Evolutionary conservation across 495 filamentous ascomycete genomes (phyloP).

Genomic region (Aspergillus haitiensis): DNA sequence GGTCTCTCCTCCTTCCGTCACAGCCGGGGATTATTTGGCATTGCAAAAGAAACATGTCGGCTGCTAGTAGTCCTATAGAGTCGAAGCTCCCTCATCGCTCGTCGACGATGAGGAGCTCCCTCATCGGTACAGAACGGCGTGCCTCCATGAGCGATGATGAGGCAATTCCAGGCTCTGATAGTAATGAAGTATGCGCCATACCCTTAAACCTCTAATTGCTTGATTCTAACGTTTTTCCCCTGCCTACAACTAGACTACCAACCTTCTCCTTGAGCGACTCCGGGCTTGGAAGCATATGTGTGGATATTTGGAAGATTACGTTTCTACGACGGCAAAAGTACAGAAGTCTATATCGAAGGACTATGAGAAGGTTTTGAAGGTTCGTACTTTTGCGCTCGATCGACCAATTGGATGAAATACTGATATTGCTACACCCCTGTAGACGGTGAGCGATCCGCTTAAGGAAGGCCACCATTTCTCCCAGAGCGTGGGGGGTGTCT

Average conservation of each 20-base stretch:
- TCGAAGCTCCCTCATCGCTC: slow-evolving; percentile 57
- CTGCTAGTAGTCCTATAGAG: slow-evolving; percentile 38
- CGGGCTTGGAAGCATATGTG: slow-evolving; percentile 95
- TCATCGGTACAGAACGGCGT: slow-evolving; percentile 46
- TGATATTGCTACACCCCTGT: slow-evolving; percentile 5
- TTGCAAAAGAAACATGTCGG: slow-evolving; percentile 33
- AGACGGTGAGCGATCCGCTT: slow-evolving; percentile 84
- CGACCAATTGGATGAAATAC: background rate
- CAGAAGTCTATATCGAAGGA: slow-evolving; percentile 86
- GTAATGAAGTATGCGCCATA: slow-evolving; percentile 61
- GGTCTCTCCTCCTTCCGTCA: background rate
- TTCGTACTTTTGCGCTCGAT: slow-evolving; percentile 32
- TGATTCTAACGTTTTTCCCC: slow-evolving; percentile 2
- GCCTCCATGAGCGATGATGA: slow-evolving; percentile 55
- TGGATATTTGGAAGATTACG: slow-evolving; percentile 85
- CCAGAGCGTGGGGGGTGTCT: slow-evolving; percentile 77
- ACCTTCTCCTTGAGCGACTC: slow-evolving; percentile 78
- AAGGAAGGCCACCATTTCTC: slow-evolving; percentile 90
- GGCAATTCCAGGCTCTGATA: slow-evolving; percentile 75
- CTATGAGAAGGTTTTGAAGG: slow-evolving; percentile 92
- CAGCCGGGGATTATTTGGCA: background rate
- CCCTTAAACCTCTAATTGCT: background rate
- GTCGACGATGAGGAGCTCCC: slow-evolving; percentile 49
- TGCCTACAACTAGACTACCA: slow-evolving; percentile 57
- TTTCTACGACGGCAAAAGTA: slow-evolving; percentile 77